Base-by-base conservation (phyloP, 179 eudicot genomes). In the Nepenthes alata region DNA sequence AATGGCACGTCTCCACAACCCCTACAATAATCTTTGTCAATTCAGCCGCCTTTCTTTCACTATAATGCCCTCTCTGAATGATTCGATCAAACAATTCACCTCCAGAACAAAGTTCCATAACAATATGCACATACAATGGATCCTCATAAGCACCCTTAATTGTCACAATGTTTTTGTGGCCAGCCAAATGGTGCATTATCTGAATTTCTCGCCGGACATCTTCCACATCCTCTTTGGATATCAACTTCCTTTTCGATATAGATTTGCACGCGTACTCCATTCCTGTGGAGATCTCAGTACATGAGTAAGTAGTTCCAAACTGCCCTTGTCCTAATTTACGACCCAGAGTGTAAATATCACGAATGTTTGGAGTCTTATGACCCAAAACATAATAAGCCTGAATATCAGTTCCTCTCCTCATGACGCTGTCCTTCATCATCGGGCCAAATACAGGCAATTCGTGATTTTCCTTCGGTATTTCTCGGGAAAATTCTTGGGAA, bases 141-240 rank as follows among this genome's bases (percentile, higher is more conserved):
- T 88, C 96, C 78, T 88, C 96, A 71, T 86, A 88, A 0, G 96
- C 96, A 57, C 94, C 96, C 71, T 86, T 88, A 57, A 86, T 88
- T 12, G 81, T 80, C 66, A 88, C 94, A 63, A 88, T 76, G 64
- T 88, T 75, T 78, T 78, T 83, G 73, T 88, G 93, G 62, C 96
- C 96, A 15, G 93, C 84, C 73, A 86, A 62, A 70, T 86, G 94
- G 67, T 86, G 88, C 96, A 88, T 88, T 81, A 88, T 88, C 81
- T 88, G 96, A 78, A 88, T 86, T 77, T 88, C 94, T 68, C 89
- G 80, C 74, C 94, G 75, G 7, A 88, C 96, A 84, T 86, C 94
- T 61, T 86, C 94, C 57, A 88, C 90, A 69, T 88, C 96, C 72
- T 88, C 96, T 62, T 77, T 86, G 0, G 96, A 78, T 63, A 86